These are phyloP conservation scores for Ogataea methylovora DNA, from an alignment of 805 yeast genomes.

Conservation along the genomic window DNA sequence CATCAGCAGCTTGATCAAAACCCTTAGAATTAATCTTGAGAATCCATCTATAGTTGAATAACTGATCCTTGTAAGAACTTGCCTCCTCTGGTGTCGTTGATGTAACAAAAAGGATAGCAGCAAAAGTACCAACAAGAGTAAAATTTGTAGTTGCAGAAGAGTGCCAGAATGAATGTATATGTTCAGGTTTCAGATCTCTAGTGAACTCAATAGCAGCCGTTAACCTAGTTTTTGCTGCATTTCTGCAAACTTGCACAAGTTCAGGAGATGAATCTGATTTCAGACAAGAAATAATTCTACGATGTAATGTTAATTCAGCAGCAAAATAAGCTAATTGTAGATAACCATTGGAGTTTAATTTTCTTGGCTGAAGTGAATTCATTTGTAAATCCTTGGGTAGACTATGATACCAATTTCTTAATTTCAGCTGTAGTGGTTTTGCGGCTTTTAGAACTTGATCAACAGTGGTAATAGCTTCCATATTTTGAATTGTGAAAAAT, in stretches of 20 bases:
- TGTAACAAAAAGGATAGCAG: constrained; percentile 70
- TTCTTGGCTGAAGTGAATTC: constrained; percentile 51
- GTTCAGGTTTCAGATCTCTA: constrained; percentile 69
- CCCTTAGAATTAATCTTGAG: constrained; percentile 68
- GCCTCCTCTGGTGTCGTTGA: constrained; percentile 57
- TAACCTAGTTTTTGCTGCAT: constrained; percentile 79
- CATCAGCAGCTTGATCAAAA: constrained; percentile 71
- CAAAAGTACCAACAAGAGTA: constrained; percentile 81
- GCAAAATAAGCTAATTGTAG: constrained; percentile 83
- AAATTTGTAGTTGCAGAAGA: constrained; percentile 72
- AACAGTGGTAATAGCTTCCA: constrained; percentile 46
- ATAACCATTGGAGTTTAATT: constrained; percentile 67
- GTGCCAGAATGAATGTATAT: constrained; percentile 87
- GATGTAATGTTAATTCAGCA: constrained; percentile 79
- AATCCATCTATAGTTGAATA: constrained; percentile 71
- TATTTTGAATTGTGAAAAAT: constrained; percentile 65
- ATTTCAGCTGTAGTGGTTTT: constrained; percentile 67
- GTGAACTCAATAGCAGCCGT: constrained; percentile 78
- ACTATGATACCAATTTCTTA: constrained; percentile 73
- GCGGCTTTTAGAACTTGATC: constrained; percentile 68
- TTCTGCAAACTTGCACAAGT: constrained; percentile 60
- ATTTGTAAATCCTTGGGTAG: constrained; percentile 58
- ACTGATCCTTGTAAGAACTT: constrained; percentile 52
- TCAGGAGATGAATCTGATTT: constrained; percentile 38
- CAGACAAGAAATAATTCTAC: constrained; percentile 60